phyloP scores from a whole-genome alignment of 2,329 filamentous ascomycete species.

The Lecanosticta acicola region DNA sequence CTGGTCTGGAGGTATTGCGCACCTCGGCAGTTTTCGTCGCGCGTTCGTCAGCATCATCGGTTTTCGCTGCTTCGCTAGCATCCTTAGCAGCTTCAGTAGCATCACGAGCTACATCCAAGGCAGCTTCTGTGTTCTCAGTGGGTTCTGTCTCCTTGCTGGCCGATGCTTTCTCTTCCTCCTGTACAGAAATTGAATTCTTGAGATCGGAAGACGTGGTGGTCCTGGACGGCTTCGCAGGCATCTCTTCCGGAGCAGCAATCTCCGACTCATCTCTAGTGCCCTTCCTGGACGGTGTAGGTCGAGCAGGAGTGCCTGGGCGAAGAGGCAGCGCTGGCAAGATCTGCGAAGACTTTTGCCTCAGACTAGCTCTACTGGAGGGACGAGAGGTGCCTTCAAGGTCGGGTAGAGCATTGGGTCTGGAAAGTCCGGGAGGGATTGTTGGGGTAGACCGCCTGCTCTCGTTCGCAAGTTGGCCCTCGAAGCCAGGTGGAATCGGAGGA shows the following conservation, averaged over 20 bases:
- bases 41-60: neutral
- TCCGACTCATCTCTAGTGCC: slow-evolving; percentile 19
- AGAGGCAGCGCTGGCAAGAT: slow-evolving; percentile 38
- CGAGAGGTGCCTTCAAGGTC: slow-evolving; percentile 25
- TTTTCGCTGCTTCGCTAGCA: neutral
- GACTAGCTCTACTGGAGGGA: slow-evolving; percentile 34
- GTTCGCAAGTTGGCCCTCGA: slow-evolving; percentile 29
- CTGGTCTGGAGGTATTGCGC: slow-evolving; percentile 1
- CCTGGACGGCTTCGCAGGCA: slow-evolving; percentile 18
- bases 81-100: neutral
- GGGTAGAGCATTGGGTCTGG: slow-evolving; percentile 25
- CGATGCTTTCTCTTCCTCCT: slow-evolving; percentile 1
- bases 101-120: neutral
- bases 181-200: slow-evolving; percentile 8
- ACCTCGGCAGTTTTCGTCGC: neutral
- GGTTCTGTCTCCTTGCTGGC: neutral
- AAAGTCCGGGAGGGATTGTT: slow-evolving; percentile 43
- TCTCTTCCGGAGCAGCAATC: slow-evolving; percentile 14
- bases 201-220: slow-evolving; percentile 13
- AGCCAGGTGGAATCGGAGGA: slow-evolving; percentile 34
- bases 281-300: slow-evolving; percentile 28
- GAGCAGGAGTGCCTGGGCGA: slow-evolving; percentile 35
- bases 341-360: slow-evolving; percentile 29
- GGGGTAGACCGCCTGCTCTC: slow-evolving; percentile 41
- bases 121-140: neutral